Percentiles rank a stretch among this genome's conserved stretches.
phyloP scores from a whole-genome alignment of 345 rosid genomes.

The Moringa oleifera region DNA sequence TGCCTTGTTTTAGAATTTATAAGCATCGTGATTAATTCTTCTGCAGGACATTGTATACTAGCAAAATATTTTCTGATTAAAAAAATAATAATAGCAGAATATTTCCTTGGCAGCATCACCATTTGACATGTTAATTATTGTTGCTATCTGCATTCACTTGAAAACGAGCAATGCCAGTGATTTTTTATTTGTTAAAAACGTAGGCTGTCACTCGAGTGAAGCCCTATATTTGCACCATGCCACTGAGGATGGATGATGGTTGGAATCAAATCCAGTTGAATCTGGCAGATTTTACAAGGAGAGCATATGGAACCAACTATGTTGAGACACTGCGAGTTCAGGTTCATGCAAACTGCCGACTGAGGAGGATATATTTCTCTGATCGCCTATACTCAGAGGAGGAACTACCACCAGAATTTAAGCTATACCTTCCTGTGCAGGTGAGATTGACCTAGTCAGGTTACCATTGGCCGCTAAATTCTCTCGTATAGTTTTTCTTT shows the following conservation, averaged over 20 bases:
- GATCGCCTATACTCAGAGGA: constrained; percentile 93
- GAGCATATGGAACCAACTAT: constrained; percentile 95
- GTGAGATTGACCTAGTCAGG: constrained; percentile 22
- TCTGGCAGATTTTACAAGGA: constrained; percentile 82
- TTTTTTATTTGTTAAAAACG: no score
- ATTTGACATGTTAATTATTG: neutral
- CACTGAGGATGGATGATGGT: constrained; percentile 90
- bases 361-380: constrained; percentile 86
- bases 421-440: constrained; percentile 92
- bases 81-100: neutral
- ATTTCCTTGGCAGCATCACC: neutral
- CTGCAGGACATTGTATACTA: neutral
- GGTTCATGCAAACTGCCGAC: constrained; percentile 93
- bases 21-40: neutral
- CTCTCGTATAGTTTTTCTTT: neutral
- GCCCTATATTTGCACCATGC: constrained; percentile 95
- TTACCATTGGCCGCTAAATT: neutral
- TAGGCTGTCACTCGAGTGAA: constrained; percentile 89
- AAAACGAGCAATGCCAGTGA: neutral
- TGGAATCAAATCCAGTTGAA: constrained; percentile 97
- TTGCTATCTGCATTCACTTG: neutral
- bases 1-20: neutral
- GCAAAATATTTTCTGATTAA: neutral
- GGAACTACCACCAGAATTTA: constrained; percentile 97
- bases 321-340: constrained; percentile 93